Evolutionary conservation across 2,329 filamentous ascomycete species (phyloP), one percentile per base, ranked within the genome.

Genomic region (Neurospora crassa): DNA sequence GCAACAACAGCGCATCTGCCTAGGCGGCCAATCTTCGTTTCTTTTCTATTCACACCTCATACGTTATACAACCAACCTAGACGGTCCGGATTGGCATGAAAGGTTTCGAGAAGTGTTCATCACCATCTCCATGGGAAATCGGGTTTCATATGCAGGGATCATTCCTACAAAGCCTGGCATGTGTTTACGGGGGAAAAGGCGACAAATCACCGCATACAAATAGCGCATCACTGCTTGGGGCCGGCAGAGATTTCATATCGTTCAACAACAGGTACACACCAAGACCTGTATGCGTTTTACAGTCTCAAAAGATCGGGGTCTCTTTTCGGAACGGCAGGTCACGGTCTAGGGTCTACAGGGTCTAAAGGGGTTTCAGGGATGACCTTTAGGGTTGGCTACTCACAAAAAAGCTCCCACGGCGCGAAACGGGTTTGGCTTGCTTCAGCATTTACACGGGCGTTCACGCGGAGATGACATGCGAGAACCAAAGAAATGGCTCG

Each of bases 381-480:
- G 53, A 69, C 34, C 40, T 29, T 40, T 10, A 37, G 45, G 59
- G 16, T 53, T 59, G 68, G 68, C 37, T 29, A 47, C 20, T 63
- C 24, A 29, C 53, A 37, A 63, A 63, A 63, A 40, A 5, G 53
- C 24, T 70, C 10, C 68, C 59, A 68, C 59, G 69, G 70, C 70
- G 73, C 70, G 69, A 69, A 73, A 73, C 63, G 67, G 63, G 68
- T 72, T 47, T 53, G 67, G 69, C 70, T 59, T 72, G 70, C 20
- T 71, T 68, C 43, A 73, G 75, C 75, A 76, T 76, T 76, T 76
- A 74, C 75, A 74, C 37, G 69, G 75, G 75, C 73, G 73, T 76
- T 68, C 40, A 68, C 41, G 63, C 63, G 14, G 40, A 47, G 69
- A 70, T 34, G 47, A n/a, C 24, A 47, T 18, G 40, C 70, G 37